A percentile compares a stretch with the other conserved stretches of the same genome.
Conservation (phyloP, 148 eudicot species). For the Fagopyrum esculentum region DNA sequence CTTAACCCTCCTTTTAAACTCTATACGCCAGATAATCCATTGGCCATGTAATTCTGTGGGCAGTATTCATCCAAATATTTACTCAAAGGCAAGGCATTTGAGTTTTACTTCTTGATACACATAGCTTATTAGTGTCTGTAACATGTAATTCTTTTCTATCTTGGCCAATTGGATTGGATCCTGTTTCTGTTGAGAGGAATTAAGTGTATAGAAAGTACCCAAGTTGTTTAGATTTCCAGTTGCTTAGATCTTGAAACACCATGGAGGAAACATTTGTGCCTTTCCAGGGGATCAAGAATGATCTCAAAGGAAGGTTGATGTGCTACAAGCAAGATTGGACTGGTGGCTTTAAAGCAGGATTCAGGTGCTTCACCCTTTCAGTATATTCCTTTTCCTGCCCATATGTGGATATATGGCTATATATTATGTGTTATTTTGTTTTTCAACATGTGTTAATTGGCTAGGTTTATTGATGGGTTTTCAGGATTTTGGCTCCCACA, state of each 20-base stretch:
- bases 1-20: not conserved
- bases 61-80: not conserved
- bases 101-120: slow-evolving; percentile 4
- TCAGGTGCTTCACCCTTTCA: slow-evolving; percentile 41
- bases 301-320: slow-evolving; percentile 52
- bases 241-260: slow-evolving; percentile 11
- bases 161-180: slow-evolving; percentile 18
- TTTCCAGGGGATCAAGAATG: slow-evolving; percentile 78
- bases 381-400: slow-evolving; percentile 3
- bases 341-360: slow-evolving; percentile 74
- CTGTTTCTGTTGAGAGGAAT: slow-evolving; percentile 11
- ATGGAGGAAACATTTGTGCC: slow-evolving; percentile 94
- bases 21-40: not conserved
- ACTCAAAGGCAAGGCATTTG: not conserved
- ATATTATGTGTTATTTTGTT: not conserved
- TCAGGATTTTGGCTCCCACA: slow-evolving; percentile 87
- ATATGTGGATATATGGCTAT: not conserved
- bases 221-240: not conserved
- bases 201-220: slow-evolving; percentile 12
- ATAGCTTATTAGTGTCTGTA: not conserved
- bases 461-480: not conserved
- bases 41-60: slow-evolving; percentile 1
- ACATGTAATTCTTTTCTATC: slow-evolving; percentile 13
- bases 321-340: slow-evolving; percentile 93
- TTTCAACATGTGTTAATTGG: not conserved